Evolutionary conservation across 2,329 filamentous ascomycete genomes (phyloP).

Genomic region (Biscogniauxia sp.): DNA sequence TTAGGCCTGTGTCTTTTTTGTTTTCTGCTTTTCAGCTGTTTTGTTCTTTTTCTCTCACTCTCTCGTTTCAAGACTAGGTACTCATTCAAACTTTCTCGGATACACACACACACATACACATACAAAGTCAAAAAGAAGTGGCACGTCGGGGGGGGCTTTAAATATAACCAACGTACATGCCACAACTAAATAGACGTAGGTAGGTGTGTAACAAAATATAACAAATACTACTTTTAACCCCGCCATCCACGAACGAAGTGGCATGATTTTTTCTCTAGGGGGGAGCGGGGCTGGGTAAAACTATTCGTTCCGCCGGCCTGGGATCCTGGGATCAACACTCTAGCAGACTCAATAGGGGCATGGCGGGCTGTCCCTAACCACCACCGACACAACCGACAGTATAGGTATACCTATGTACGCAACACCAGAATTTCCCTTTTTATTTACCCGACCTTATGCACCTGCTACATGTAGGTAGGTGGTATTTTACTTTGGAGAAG

Average conservation of each 20-base stretch:
- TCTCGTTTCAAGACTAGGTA: too few relatives aligned
- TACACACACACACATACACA: too few relatives aligned
- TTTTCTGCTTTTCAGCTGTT: too few relatives aligned
- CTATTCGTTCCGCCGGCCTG: not conserved
- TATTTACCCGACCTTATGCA: not conserved
- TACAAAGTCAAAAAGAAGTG: not conserved
- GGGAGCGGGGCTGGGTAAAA: not conserved
- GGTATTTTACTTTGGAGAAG: not conserved
- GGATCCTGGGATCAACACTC: not conserved
- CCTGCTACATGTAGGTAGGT: not conserved
- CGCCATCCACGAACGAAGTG: not conserved
- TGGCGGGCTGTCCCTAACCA: too few relatives aligned
- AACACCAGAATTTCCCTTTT: not conserved
- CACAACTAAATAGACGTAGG: too few relatives aligned
- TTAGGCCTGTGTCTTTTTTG: too few relatives aligned
- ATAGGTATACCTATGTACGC: not conserved
- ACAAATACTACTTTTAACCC: not conserved
- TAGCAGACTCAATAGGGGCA: too few relatives aligned
- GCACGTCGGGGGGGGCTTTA: not conserved
- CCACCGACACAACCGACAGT: too few relatives aligned
- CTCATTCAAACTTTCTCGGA: not conserved
- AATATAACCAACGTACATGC: too few relatives aligned
- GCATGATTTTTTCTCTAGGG: not conserved
- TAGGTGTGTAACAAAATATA: not conserved
- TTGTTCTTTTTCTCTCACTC: too few relatives aligned